Conservation (phyloP, 257 asterid genomes). For the Salvia miltiorrhiza region DNA sequence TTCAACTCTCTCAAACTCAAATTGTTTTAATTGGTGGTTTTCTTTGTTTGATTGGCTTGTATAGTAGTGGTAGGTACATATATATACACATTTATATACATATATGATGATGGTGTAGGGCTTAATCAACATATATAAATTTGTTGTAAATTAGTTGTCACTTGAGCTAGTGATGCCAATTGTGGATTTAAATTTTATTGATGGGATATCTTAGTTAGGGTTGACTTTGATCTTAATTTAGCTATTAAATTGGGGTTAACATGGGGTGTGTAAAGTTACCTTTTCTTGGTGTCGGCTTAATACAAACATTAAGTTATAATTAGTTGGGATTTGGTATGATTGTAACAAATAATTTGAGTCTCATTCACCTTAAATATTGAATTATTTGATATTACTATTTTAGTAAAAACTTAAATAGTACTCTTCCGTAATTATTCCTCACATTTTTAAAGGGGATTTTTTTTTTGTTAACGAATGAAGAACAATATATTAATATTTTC, state of each 20-base stretch:
- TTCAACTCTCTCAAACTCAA: neutral
- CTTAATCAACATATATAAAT: neutral
- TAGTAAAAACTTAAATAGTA: too few species aligned
- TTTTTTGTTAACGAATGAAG: too few species aligned
- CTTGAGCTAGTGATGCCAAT: neutral
- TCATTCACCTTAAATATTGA: too few species aligned
- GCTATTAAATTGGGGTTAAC: neutral
- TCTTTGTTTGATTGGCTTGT: neutral
- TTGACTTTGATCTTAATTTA: constrained; percentile 14
- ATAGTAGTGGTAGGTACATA: neutral
- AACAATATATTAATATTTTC: neutral
- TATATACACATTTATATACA: neutral
- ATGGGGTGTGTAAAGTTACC: neutral
- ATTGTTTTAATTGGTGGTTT: neutral
- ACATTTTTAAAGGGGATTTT: neutral
- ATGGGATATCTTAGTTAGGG: constrained; percentile 16
- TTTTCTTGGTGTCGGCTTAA: neutral
- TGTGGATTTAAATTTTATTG: constrained; percentile 1
- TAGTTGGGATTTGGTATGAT: neutral
- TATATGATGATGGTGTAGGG: neutral
- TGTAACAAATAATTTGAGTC: neutral
- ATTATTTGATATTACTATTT: too few species aligned
- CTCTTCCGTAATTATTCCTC: neutral
- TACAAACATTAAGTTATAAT: neutral
- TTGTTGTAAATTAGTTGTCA: constrained; percentile 16